These are phyloP conservation scores for Stachybotrys elegans DNA, from an alignment of 2,329 filamentous ascomycete species.

Conservation along the genomic window DNA sequence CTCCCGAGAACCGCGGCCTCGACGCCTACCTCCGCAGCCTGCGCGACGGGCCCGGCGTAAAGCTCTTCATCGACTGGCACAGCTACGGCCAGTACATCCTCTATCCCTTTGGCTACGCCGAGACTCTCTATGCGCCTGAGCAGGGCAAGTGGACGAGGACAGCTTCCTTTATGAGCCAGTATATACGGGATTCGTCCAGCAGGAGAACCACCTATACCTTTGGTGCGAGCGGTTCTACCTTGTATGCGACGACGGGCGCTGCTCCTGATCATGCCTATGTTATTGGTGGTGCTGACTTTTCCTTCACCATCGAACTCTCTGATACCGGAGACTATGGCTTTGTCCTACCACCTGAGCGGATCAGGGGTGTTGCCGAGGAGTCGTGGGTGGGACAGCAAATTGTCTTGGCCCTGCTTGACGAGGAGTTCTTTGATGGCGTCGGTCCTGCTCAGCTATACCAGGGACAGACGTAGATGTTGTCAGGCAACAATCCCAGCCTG, in stretches of 20 bases:
- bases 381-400: conserved; percentile 30
- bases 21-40: conserved; percentile 23
- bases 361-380: conserved; percentile 29
- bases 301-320: conserved; percentile 33
- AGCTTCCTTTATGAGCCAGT: conserved; percentile 18
- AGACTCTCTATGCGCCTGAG: conserved; percentile 31
- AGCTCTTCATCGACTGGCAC: conserved; percentile 45
- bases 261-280: conserved; percentile 22
- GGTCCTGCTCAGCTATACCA: conserved; percentile 12
- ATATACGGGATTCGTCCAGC: conserved; percentile 26
- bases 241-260: conserved; percentile 30
- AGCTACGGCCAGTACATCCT: conserved; percentile 40
- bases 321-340: conserved; percentile 30
- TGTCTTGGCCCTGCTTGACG: conserved; percentile 23
- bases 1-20: conserved; percentile 42
- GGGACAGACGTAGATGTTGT: background rate
- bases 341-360: conserved; percentile 30
- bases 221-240: conserved; percentile 29
- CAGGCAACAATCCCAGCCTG: too few species aligned
- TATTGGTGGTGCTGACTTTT: conserved; percentile 24
- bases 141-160: conserved; percentile 33
- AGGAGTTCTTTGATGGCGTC: conserved; percentile 28
- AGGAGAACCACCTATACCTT: conserved; percentile 26
- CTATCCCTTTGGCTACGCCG: conserved; percentile 40
- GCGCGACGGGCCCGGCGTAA: conserved; percentile 29